Evolutionary conservation across 495 filamentous ascomycete genomes (phyloP).

Genomic region (Pseudomonodictys pantanalensis): DNA sequence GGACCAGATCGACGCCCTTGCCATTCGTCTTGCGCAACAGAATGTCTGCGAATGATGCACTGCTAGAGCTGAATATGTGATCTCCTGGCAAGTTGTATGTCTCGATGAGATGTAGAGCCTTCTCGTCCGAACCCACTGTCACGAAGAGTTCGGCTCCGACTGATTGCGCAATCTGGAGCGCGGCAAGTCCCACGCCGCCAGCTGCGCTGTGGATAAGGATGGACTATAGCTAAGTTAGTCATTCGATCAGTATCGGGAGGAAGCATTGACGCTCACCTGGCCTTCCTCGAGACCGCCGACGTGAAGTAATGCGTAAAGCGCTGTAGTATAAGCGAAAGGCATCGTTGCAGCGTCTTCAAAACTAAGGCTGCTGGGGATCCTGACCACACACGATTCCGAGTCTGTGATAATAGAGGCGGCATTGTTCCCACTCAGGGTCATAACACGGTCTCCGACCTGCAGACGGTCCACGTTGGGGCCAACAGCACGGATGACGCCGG

Average conservation of each 20-base stretch:
- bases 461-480: not conserved
- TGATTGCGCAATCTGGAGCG: constrained; percentile 13
- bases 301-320: constrained; percentile 54
- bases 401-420: not conserved
- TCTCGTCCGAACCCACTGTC: constrained; percentile 13
- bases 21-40: constrained; percentile 7
- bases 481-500: not conserved
- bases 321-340: constrained; percentile 56
- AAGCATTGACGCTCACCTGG: constrained; percentile 17
- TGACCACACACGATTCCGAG: not conserved
- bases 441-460: not conserved
- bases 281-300: constrained; percentile 34
- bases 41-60: not conserved
- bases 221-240: not conserved
- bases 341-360: constrained; percentile 43
- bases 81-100: not conserved
- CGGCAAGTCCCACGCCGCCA: constrained; percentile 21
- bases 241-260: not conserved
- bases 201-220: constrained; percentile 20
- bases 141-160: constrained; percentile 20
- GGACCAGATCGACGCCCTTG: constrained; percentile 20
- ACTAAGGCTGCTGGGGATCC: not conserved
- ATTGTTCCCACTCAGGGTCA: not conserved
- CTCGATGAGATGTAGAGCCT: constrained; percentile 4
- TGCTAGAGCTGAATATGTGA: constrained; percentile 15